Evolutionary conservation across 2,329 filamentous ascomycete species (phyloP).

Genomic region (Rutstroemia sp.): DNA sequence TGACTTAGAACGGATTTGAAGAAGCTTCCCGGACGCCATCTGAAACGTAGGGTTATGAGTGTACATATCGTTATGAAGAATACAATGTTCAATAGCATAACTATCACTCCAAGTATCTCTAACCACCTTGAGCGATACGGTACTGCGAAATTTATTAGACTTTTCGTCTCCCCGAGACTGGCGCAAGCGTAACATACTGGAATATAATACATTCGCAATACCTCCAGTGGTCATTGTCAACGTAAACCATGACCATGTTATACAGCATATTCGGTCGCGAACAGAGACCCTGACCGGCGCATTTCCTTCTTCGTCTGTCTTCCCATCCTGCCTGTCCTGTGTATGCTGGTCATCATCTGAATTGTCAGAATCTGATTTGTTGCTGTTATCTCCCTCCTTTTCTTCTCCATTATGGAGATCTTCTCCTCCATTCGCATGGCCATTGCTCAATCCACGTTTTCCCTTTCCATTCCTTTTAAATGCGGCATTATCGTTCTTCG

Average conservation of each 20-base stretch:
- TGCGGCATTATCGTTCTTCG: background rate
- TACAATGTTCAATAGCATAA: constrained; percentile 56
- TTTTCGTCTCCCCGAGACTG: background rate
- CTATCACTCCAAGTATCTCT: constrained; percentile 48
- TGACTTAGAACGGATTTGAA: constrained; percentile 66
- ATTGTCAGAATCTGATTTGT: background rate
- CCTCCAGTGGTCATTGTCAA: constrained; percentile 45
- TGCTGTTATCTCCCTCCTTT: background rate
- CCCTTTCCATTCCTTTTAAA: background rate
- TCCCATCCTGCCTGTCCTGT: background rate
- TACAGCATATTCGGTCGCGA: constrained; percentile 41
- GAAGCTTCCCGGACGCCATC: constrained; percentile 62
- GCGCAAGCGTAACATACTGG: constrained; percentile 36
- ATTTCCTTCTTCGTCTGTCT: constrained; percentile 11
- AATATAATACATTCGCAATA: constrained; percentile 46
- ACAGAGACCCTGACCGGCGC: constrained; percentile 33
- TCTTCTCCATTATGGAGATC: constrained; percentile 8
- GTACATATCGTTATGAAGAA: constrained; percentile 57
- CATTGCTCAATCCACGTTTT: constrained; percentile 4
- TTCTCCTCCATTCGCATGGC: constrained; percentile 7
- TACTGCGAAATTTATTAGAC: constrained; percentile 30
- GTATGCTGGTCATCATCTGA: background rate
- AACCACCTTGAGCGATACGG: constrained; percentile 50
- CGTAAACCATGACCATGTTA: constrained; percentile 73
- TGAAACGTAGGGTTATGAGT: constrained; percentile 62